Base-by-base conservation (phyloP, 73 alveolate genomes). In the Tetrahymena thermophila region DNA sequence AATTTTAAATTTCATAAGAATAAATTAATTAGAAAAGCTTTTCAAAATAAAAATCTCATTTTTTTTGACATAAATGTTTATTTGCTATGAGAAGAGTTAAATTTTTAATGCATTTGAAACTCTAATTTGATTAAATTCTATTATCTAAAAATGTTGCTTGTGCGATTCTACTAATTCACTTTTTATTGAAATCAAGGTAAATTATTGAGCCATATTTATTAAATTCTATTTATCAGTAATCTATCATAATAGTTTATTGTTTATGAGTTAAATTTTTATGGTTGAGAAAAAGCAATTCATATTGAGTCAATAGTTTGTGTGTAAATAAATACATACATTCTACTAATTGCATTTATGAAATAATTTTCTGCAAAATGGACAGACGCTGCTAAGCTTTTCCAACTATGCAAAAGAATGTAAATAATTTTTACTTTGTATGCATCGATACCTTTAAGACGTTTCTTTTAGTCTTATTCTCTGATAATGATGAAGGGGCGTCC, bases 401-500 rank as follows among this genome's bases (percentile, higher is more conserved):
- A 50, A 50, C 83, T 50, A 50, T 25, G 21, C 83, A 50, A 15
- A 50, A 50, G 83, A 50, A 50, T 50, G 83, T 50, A 34, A 71
- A 71, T 28, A 28, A 44, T 34, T 57, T 93, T 37, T 95, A 97
- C 97, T 97, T 97, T 97, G 94, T 98, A 98, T 43, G 99, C 99
- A 94, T 98, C 99, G 84, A 95, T 96, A 19, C 99, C 99, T 96
- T 98, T 99, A 71, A 98, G 96, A 93, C 99, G 97, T 96, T 98
- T 98, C 96, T 99, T 98, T 98, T 96, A 97, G 56, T 97, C 99
- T 96, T 98, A 98, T 93, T 99, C 99, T 96, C 99, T 98, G 93
- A 98, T 95, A 93, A 98, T 97, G 93, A 98, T 96, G 97, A 98
- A 98, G 37, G 99, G 99, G 95, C 99, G 96, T 56, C 99, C 99